Percentiles rank a stretch among this genome's conserved stretches.
These are phyloP conservation scores for Arthrobotrys megalospora DNA, from an alignment of 2,329 filamentous ascomycete genomes.

Conservation along the genomic window DNA sequence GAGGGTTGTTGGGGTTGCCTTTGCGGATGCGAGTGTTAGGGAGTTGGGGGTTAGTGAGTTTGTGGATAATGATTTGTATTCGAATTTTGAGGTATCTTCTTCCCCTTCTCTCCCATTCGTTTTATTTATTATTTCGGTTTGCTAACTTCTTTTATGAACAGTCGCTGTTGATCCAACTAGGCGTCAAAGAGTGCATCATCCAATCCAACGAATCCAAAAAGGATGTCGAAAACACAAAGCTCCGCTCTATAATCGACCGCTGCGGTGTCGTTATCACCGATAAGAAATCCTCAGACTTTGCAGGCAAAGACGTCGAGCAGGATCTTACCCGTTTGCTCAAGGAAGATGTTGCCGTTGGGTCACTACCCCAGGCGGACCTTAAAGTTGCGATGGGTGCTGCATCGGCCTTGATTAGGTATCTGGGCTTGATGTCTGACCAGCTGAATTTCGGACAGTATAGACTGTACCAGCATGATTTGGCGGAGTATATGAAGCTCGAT, in stretches of 20 bases:
- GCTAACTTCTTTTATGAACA: conserved; percentile 44
- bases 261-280: conserved; percentile 93
- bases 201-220: conserved; percentile 83
- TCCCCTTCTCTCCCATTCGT: not conserved
- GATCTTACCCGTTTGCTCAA: conserved; percentile 89
- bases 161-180: conserved; percentile 90
- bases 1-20: conserved; percentile 91
- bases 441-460: conserved; percentile 98
- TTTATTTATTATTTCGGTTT: not conserved
- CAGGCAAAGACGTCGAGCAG: conserved; percentile 92
- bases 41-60: conserved; percentile 98
- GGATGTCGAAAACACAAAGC: conserved; percentile 88
- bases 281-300: conserved; percentile 82
- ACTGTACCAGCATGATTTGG: conserved; percentile 95
- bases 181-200: conserved; percentile 93
- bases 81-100: conserved; percentile 83
- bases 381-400: conserved; percentile 97
- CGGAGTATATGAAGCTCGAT: conserved; percentile 98
- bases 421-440: conserved; percentile 83
- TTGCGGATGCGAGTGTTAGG: conserved; percentile 94
- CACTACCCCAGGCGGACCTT: conserved; percentile 88
- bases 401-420: conserved; percentile 92
- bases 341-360: conserved; percentile 82
- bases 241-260: conserved; percentile 89
- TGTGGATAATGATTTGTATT: conserved; percentile 98